These are phyloP conservation scores for Monoraphidium neglectum DNA, from an alignment of 139 green algal species.

Conservation along the genomic window DNA sequence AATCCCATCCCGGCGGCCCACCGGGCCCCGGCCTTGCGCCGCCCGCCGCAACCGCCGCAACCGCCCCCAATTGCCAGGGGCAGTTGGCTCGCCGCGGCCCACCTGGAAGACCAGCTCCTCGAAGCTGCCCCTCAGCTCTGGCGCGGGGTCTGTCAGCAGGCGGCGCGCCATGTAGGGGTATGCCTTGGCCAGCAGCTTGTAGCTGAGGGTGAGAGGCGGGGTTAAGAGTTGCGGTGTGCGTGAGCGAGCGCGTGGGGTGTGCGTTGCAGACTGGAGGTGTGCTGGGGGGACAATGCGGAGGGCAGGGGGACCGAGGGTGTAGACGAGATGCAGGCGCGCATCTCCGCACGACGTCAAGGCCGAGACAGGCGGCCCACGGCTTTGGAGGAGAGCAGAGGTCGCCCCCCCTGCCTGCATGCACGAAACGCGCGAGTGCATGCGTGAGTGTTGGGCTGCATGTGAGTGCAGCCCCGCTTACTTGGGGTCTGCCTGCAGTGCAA, in stretches of 20 bases:
- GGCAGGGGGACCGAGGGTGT: no score
- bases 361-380: no score
- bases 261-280: no score
- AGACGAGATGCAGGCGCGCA: no score
- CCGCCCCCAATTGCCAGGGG: background rate
- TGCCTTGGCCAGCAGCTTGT: conserved; percentile 90
- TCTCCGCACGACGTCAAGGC: no score
- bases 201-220: conserved; percentile 31
- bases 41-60: background rate
- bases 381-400: background rate
- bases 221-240: background rate
- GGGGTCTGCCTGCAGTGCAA: conserved; percentile 65
- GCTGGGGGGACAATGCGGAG: no score
- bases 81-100: no score
- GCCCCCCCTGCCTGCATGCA: no score
- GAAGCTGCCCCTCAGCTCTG: conserved; percentile 76
- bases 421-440: conserved; percentile 18
- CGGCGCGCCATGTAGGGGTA: conserved; percentile 97
- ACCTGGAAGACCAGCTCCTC: conserved; percentile 83
- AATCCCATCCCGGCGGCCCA: background rate
- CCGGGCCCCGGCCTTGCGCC: background rate
- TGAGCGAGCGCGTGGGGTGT: background rate
- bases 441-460: background rate
- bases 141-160: conserved; percentile 91
- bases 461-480: conserved; percentile 3